phyloP scores from a whole-genome alignment of 257 asterid genomes.

The Echium plantagineum region DNA sequence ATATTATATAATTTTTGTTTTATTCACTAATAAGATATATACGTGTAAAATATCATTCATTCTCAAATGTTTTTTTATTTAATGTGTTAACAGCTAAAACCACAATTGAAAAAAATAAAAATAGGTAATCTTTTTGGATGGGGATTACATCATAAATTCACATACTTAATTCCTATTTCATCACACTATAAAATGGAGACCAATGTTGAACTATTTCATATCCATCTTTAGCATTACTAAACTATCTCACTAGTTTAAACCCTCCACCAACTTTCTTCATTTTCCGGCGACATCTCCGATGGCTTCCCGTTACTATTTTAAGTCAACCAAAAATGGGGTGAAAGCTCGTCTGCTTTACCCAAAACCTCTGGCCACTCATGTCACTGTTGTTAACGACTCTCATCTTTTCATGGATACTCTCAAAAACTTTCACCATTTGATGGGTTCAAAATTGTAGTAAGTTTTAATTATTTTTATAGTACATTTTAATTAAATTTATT shows the following conservation, averaged over 20 bases:
- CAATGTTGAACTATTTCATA: neutral
- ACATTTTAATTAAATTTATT: neutral
- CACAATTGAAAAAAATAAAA: too few relatives aligned
- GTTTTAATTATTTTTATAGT: conserved; percentile 3
- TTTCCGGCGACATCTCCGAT: conserved; percentile 19
- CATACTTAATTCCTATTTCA: too few relatives aligned
- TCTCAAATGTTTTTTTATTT: too few relatives aligned
- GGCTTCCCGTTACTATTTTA: conserved; percentile 6
- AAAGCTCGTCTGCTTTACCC: conserved; percentile 13
- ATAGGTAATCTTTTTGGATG: too few relatives aligned
- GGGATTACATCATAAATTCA: too few relatives aligned
- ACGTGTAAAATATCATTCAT: too few relatives aligned
- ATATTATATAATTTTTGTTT: too few relatives aligned
- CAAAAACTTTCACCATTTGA: conserved; percentile 34
- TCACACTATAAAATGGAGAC: too few relatives aligned
- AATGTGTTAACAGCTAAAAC: too few relatives aligned
- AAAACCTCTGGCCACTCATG: conserved; percentile 44
- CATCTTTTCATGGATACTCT: conserved; percentile 45
- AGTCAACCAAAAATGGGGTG: conserved; percentile 11
- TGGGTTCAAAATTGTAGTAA: conserved; percentile 43
- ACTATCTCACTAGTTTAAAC: neutral
- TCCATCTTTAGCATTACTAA: neutral
- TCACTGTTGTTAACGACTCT: conserved; percentile 39
- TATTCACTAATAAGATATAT: too few relatives aligned
- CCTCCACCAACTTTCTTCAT: conserved; percentile 2